These are phyloP conservation scores for Medakamo hakoo DNA, from an alignment of 139 green algal genomes.

Conservation along the genomic window DNA sequence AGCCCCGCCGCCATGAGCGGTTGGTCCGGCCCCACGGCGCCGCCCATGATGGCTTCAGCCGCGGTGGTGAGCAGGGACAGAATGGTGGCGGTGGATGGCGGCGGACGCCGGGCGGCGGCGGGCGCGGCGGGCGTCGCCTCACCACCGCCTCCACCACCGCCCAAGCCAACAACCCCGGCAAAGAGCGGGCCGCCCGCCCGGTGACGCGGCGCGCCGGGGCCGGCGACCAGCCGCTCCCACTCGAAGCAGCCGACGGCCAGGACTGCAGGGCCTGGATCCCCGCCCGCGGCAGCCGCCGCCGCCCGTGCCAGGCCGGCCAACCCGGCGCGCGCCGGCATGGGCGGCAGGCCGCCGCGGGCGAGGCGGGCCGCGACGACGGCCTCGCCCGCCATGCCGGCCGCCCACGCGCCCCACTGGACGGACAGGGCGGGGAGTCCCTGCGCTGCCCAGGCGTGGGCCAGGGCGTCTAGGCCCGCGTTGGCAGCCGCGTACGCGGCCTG, in stretches of 20 bases:
- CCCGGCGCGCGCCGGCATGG: conserved; percentile 23
- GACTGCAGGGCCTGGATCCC: too few species aligned
- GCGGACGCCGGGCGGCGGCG: too few species aligned
- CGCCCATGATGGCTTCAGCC: conserved; percentile 22
- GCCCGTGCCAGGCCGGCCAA: conserved; percentile 21
- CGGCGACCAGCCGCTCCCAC: too few species aligned
- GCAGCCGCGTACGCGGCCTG: conserved; percentile 44
- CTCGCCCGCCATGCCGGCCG: conserved; percentile 30
- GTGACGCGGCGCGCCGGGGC: too few species aligned
- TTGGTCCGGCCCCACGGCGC: neutral
- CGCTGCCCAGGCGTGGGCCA: too few species aligned
- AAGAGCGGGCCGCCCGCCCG: conserved; percentile 4
- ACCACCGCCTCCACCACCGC: neutral
- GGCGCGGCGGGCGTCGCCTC: too few species aligned
- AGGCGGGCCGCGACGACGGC: conserved; percentile 24
- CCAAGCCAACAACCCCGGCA: neutral
- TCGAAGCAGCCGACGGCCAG: too few species aligned
- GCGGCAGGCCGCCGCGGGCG: conserved; percentile 29
- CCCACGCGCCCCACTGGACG: conserved; percentile 71
- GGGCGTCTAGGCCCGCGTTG: conserved; percentile 25
- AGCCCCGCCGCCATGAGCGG: conserved; percentile 4
- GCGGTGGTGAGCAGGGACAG: conserved; percentile 24
- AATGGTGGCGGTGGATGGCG: conserved; percentile 1
- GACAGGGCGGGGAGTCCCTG: conserved; percentile 23
- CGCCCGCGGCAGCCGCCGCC: neutral